phyloP scores from a whole-genome alignment of 1,139 yeast genomes.

The Tardiomyces depauwii region DNA sequence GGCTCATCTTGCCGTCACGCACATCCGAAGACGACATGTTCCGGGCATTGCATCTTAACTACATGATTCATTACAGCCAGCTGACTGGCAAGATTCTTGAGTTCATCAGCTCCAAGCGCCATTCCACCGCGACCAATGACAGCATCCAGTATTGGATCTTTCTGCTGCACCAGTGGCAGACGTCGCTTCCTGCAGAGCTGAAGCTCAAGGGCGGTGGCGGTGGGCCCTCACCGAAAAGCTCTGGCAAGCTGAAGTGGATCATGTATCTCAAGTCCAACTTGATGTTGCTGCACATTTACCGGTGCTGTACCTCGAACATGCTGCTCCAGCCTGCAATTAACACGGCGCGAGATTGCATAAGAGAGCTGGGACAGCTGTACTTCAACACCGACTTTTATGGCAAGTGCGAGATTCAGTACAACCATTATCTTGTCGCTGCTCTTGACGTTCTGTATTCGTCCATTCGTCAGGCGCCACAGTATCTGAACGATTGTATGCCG shows the following conservation, averaged over 20 bases:
- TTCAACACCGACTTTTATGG: constrained; percentile 14
- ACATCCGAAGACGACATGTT: constrained; percentile 12
- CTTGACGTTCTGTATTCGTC: constrained; percentile 17
- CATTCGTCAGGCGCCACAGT: constrained; percentile 9
- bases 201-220: constrained; percentile 3
- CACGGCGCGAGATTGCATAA: constrained; percentile 16
- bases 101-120: constrained; percentile 3
- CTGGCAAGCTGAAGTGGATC: constrained; percentile 15
- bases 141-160: constrained; percentile 5
- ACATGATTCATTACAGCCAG: constrained; percentile 16
- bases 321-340: constrained; percentile 11
- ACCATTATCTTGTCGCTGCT: constrained; percentile 18
- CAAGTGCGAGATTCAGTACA: constrained; percentile 17
- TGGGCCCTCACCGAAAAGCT: constrained; percentile 8
- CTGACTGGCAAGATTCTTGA: constrained; percentile 11
- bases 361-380: constrained; percentile 15
- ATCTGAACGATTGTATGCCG: constrained; percentile 6
- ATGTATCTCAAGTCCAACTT: constrained; percentile 13
- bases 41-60: constrained; percentile 13
- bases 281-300: constrained; percentile 14
- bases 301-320: constrained; percentile 1
- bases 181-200: constrained; percentile 15
- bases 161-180: constrained; percentile 10
- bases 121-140: constrained; percentile 5
- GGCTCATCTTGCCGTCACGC: constrained; percentile 4